Percentiles rank a stretch among this genome's conserved stretches.
Conservation (phyloP, 2,329 filamentous ascomycete species). For the Capronia coronata region DNA sequence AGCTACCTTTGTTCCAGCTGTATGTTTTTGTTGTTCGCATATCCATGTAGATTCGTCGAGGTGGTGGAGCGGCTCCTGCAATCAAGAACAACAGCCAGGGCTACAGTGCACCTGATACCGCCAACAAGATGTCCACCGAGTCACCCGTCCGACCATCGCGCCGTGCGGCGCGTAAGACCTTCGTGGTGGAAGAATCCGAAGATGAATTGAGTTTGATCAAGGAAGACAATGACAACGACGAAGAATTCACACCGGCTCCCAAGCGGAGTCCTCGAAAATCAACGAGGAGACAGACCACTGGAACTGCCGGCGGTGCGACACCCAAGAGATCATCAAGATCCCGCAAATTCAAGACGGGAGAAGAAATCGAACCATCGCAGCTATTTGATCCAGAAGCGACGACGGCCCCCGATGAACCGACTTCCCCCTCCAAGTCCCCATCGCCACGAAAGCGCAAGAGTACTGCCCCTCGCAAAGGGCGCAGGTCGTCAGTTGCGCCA, state of each 20-base stretch:
- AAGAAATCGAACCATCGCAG: slow-evolving; percentile 55
- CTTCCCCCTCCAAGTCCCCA: slow-evolving; percentile 48
- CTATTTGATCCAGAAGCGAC: slow-evolving; percentile 53
- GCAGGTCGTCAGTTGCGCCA: slow-evolving; percentile 33
- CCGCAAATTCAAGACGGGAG: slow-evolving; percentile 43
- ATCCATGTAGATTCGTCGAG: neutral
- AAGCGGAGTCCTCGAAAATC: slow-evolving; percentile 53
- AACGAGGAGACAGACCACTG: slow-evolving; percentile 49
- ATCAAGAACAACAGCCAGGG: neutral
- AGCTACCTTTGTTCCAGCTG: too few species aligned
- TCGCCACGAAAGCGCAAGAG: slow-evolving; percentile 65
- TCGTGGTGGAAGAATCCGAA: slow-evolving; percentile 72
- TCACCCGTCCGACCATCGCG: slow-evolving; percentile 51
- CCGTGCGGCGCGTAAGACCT: slow-evolving; percentile 60
- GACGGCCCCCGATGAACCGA: slow-evolving; percentile 42
- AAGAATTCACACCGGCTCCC: slow-evolving; percentile 73
- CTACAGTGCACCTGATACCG: too few species aligned
- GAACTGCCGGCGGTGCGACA: slow-evolving; percentile 39
- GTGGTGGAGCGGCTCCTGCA: neutral
- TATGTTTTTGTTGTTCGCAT: too few species aligned
- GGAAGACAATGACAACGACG: slow-evolving; percentile 63
- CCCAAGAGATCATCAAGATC: slow-evolving; percentile 32
- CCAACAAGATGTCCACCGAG: slow-evolving; percentile 23
- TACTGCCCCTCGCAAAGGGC: slow-evolving; percentile 38
- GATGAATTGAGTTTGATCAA: slow-evolving; percentile 52